Evolutionary conservation across 805 yeast genomes (phyloP), one percentile per base, ranked within the genome.

Genomic region (Maudiozyma barnettii): DNA sequence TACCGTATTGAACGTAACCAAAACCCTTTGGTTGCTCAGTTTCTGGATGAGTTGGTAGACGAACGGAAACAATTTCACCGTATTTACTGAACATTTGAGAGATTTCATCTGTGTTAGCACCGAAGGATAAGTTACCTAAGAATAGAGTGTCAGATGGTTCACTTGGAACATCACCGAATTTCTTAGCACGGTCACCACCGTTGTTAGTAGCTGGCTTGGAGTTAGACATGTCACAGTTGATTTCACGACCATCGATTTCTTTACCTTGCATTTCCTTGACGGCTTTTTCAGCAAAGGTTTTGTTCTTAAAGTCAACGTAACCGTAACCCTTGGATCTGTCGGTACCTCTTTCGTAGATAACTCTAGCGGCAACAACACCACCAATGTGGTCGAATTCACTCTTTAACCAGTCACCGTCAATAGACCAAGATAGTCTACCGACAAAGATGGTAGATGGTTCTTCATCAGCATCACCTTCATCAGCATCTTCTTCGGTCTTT

Each of bases 21-120:
- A 93, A 93, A 58, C 99, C 99, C 80, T 93, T 93, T 70, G 95
- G 95, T 74, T 91, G 96, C 69, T 89, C 95, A 55, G 98, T 90
- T 70, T 91, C 98, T 64, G 96, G 97, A 74, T 93, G 95, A 40
- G 98, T 91, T 69, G 99, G 99, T 57, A 93, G 75, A 76, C 99
- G 84, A 59, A 89, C 90, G 53, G 95, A 86, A 47, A 88, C 71
- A 52, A 93, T 87, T 52, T 77, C 76, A 66, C 96, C 98, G 68
- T 77, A 76, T 63, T 77, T 78, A 57, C 83, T 79, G 63, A 93
- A 93, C 39, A 79, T 67, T 58, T 77, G 80, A 68, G 75, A 82
- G 57, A 93, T 74, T 52, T 71, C 71, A 67, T 90, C 96, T 72
- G 88, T 84, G 70, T 81, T 79, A 57, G 87, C 86, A 60, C 83